Evolutionary conservation across 1,284 basidiomycete species (phyloP), one percentile per base, ranked within the genome.

Genomic region (Caloboletus inedulis): DNA sequence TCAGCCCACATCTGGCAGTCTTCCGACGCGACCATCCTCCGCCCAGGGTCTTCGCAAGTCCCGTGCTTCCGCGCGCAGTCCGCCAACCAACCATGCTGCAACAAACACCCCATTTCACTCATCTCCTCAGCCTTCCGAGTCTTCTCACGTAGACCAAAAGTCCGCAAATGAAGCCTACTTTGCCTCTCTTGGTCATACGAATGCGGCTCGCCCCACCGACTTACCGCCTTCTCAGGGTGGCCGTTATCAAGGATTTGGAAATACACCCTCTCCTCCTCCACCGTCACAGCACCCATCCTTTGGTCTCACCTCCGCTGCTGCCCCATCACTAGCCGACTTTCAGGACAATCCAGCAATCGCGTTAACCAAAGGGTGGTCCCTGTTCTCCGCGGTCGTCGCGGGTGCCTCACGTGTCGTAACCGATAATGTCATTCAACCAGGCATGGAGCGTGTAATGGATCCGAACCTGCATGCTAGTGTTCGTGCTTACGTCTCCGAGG

Each of bases 201-300:
- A 94, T 64, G 87, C 89, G 3, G 71, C 69, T 46, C 81, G 91
- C 16, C 77, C 89, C 14, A 79, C 74, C 5, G 76, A 91, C 64
- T 71, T 94, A 29, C 89, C 88, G 3, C 91, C 91, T 25, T 90
- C 87, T 2, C 91, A 92, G 72, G 91, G 91, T 46, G 91, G 91
- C 36, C 81, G 82, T 40, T 94, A 94, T 68, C 81, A 84, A 59
- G 91, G 91, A 14, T 94, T 94, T 66, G 91, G 91, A 7, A 89
- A 71, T 61, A 85, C 86, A 0, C 84, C 87, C 12, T 69, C 79
- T 2, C 80, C 84, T 9, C 64, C 77, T 12, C 65, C 75, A 1
- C 64, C 62, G 7, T 75, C 78, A 23, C 72, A 77, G 50, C 76
- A 82, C 62, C 81, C 85, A 14, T 80, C 85, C 2, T 83, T 78